These are phyloP conservation scores for Psophocarpus tetragonolobus DNA, from an alignment of 306 rosid species.

Conservation along the genomic window DNA sequence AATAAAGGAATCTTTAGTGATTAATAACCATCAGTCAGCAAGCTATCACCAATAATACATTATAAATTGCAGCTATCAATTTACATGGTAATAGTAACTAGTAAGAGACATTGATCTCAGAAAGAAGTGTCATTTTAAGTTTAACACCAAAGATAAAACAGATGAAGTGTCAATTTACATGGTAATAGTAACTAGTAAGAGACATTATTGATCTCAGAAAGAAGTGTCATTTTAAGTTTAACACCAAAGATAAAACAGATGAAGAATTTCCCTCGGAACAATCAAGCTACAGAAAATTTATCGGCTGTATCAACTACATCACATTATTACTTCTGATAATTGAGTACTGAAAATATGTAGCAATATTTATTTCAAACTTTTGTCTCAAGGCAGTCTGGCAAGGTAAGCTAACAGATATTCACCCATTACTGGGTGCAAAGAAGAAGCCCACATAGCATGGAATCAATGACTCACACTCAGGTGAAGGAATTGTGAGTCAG, in stretches of 20 bases:
- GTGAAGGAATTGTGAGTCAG: slow-evolving; percentile 1
- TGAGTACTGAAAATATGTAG: background rate
- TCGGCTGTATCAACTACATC: background rate
- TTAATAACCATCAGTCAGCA: slow-evolving; percentile 1
- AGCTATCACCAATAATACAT: slow-evolving; percentile 11
- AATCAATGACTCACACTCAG: background rate
- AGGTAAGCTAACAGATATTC: slow-evolving; percentile 1
- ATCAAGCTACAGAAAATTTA: slow-evolving; percentile 9
- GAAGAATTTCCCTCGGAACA: background rate
- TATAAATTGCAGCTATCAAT: slow-evolving; percentile 3
- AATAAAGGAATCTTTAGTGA: background rate
- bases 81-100: background rate
- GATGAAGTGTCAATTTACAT: slow-evolving; percentile 16
- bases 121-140: background rate
- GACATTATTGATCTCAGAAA: background rate
- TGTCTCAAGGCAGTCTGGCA: slow-evolving; percentile 2
- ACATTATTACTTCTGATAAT: slow-evolving; percentile 14
- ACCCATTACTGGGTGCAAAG: background rate
- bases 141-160: background rate
- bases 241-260: background rate
- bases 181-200: slow-evolving; percentile 1
- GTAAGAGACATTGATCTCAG: background rate
- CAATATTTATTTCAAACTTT: background rate
- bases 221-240: background rate
- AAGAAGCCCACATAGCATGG: background rate